Percentiles rank a stretch among this genome's conserved stretches.
Conservation (phyloP, 164 flowering plant species). For the Stephania japonica region DNA sequence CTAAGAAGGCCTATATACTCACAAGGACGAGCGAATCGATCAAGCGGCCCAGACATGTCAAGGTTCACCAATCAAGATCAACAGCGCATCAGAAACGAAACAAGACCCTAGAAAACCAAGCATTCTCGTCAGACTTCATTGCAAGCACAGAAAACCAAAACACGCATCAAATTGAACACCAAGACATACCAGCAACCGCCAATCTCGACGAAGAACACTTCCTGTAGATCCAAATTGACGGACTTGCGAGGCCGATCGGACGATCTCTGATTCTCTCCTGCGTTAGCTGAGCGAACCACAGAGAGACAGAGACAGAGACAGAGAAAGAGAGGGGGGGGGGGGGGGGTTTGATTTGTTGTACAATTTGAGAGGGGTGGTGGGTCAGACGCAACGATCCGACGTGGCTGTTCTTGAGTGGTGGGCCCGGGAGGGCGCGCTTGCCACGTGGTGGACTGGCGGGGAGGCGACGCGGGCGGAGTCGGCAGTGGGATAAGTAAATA, state of each 20-base stretch:
- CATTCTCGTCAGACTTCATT: not conserved
- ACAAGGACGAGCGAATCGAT: constrained; percentile 46
- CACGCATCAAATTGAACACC: not conserved
- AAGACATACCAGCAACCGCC: not conserved
- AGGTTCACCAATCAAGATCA: constrained; percentile 5
- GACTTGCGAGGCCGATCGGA: too few species aligned
- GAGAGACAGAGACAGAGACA: not conserved
- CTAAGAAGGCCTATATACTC: constrained; percentile 14
- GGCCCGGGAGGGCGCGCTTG: not conserved
- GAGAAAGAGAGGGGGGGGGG: not conserved
- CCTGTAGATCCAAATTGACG: not conserved
- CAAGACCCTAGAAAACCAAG: not conserved
- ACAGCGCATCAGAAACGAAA: not conserved
- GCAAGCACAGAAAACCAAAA: not conserved
- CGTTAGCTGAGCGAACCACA: not conserved
- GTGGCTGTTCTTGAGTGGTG: not conserved
- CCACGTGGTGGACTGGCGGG: constrained; percentile 2
- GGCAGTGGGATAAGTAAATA: not conserved
- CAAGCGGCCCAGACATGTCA: constrained; percentile 41
- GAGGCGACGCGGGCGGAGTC: not conserved
- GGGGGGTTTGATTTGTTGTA: not conserved
- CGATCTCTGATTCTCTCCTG: not conserved
- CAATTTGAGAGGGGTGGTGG: not conserved
- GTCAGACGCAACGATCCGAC: not conserved
- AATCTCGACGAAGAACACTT: not conserved